phyloP scores from a whole-genome alignment of 805 yeast genomes.

The Myxozyma kluyveri region DNA sequence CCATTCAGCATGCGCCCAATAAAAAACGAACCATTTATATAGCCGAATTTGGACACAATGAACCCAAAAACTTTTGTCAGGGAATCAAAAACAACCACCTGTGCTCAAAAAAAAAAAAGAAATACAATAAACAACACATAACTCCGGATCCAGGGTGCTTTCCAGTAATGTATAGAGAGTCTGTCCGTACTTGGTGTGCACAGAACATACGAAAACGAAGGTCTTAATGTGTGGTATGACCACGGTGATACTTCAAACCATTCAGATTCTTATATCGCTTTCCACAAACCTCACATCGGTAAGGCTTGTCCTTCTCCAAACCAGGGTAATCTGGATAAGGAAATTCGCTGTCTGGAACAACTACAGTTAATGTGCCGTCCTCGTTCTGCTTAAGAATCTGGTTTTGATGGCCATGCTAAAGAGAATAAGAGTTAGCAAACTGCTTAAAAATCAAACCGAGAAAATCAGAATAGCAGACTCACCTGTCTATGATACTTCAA shows the following conservation, averaged over 20 bases:
- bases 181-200: too few relatives aligned
- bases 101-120: constrained; percentile 2
- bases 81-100: too few relatives aligned
- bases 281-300: constrained; percentile 97
- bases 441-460: background rate
- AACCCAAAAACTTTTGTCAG: too few relatives aligned
- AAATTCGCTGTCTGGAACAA: constrained; percentile 76
- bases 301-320: constrained; percentile 96
- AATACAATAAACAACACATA: background rate
- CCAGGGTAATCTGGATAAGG: constrained; percentile 93
- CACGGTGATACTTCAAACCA: constrained; percentile 95
- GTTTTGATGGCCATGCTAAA: constrained; percentile 81
- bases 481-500: constrained; percentile 79
- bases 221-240: constrained; percentile 87
- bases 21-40: too few relatives aligned
- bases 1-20: too few relatives aligned
- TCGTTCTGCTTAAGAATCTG: constrained; percentile 86
- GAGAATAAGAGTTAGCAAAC: constrained; percentile 1
- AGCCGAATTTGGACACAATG: too few relatives aligned
- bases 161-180: background rate
- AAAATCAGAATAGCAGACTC: background rate
- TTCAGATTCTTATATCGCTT: constrained; percentile 93
- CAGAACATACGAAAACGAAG: background rate
- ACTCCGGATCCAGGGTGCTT: constrained; percentile 3
- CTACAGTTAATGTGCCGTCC: constrained; percentile 88